Evolutionary conservation across 495 filamentous ascomycete genomes (phyloP).

Genomic region (Penicillium nucicola): DNA sequence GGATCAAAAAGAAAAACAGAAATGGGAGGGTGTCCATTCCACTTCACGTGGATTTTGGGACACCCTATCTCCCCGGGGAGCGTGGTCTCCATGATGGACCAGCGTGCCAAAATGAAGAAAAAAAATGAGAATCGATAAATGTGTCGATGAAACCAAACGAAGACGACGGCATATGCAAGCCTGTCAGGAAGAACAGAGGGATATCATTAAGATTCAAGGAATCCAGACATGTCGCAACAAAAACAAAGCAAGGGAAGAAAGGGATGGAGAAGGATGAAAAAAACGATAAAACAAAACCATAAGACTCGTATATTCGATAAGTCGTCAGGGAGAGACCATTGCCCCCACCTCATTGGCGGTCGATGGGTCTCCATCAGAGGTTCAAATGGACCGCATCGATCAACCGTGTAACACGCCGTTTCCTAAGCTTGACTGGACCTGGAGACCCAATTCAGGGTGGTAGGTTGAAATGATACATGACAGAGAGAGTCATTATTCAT

Average conservation of each 20-base stretch:
- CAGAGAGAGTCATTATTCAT: slow-evolving; percentile 15
- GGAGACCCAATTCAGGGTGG: not conserved
- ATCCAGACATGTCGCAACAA: slow-evolving; percentile 13
- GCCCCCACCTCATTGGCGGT: not conserved
- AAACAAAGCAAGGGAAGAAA: not conserved
- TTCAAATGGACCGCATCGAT: too few relatives aligned
- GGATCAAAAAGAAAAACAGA: slow-evolving; percentile 7
- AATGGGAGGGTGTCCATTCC: not conserved
- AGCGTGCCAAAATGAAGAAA: not conserved
- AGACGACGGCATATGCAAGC: slow-evolving; percentile 10
- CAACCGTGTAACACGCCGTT: not conserved
- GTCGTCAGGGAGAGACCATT: slow-evolving; percentile 19
- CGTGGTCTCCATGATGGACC: not conserved
- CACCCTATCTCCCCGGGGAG: not conserved
- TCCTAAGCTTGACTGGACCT: not conserved
- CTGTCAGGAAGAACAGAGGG: slow-evolving; percentile 27
- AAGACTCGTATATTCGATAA: slow-evolving; percentile 32
- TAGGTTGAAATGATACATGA: not conserved
- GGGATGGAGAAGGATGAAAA: not conserved
- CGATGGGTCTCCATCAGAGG: slow-evolving; percentile 1
- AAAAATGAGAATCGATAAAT: slow-evolving; percentile 1
- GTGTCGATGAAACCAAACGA: slow-evolving; percentile 1
- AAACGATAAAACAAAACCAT: slow-evolving; percentile 24
- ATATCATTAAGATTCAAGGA: slow-evolving; percentile 32
- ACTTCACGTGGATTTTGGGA: not conserved